Conservation (phyloP, 2,329 filamentous ascomycete species). For the Diaporthe batatas region DNA sequence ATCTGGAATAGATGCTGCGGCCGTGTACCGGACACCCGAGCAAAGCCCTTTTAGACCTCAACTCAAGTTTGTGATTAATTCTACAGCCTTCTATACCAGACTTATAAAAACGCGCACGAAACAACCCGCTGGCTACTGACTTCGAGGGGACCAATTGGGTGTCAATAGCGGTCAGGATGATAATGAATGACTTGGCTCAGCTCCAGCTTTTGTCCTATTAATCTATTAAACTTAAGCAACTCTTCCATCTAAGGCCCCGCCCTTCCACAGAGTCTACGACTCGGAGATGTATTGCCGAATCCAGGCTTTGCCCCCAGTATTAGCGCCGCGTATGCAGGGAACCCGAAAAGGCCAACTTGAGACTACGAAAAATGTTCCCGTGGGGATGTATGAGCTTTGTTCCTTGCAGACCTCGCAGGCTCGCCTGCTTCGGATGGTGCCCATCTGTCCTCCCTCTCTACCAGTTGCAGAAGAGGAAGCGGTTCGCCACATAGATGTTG, state of each 20-base stretch:
- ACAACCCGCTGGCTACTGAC: too few species aligned
- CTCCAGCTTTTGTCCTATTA: background rate
- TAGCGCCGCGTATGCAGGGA: constrained; percentile 2
- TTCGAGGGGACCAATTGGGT: too few species aligned
- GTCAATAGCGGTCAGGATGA: background rate
- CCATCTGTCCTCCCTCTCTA: constrained; percentile 21
- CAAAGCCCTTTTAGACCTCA: too few species aligned
- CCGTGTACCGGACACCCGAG: too few species aligned
- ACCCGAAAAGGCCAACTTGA: background rate
- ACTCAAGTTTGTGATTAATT: too few species aligned
- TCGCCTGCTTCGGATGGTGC: background rate
- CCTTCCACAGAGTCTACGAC: background rate
- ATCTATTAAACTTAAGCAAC: background rate
- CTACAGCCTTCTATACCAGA: too few species aligned
- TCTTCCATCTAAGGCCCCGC: rapidly evolving
- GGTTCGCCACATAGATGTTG: constrained; percentile 56
- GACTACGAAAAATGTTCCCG: background rate
- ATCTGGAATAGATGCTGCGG: too few species aligned
- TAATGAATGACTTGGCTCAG: background rate
- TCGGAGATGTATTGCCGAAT: background rate
- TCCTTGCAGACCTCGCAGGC: too few species aligned
- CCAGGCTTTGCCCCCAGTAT: background rate
- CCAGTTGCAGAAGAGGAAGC: constrained; percentile 54
- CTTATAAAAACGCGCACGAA: too few species aligned
- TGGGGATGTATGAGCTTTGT: too few species aligned